Percentiles rank a stretch among this genome's conserved stretches.
These are phyloP conservation scores for Rhizoctonia solani DNA, from an alignment of 1,284 basidiomycete species.

Conservation along the genomic window DNA sequence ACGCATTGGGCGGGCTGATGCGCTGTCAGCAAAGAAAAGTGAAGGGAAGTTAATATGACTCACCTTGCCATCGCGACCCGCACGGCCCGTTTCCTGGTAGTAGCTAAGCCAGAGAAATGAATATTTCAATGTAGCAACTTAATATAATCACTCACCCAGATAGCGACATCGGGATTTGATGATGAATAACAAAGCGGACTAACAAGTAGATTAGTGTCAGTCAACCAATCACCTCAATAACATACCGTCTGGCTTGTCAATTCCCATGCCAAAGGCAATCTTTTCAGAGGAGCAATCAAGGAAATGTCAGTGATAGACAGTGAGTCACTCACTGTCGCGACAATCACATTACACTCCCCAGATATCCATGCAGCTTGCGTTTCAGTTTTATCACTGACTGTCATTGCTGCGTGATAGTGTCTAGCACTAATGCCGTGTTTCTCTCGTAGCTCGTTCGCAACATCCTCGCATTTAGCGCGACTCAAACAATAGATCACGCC, in stretches of 20 bases:
- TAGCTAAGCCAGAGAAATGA: conserved; percentile 51
- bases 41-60: conserved; percentile 42
- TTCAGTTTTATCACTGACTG: conserved; percentile 62
- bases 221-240: conserved; percentile 28
- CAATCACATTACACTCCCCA: conserved; percentile 78
- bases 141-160: conserved; percentile 55
- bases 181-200: conserved; percentile 82
- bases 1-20: conserved; percentile 35
- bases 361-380: conserved; percentile 78
- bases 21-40: not conserved
- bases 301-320: conserved; percentile 17
- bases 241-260: conserved; percentile 83
- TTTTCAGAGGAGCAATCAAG: conserved; percentile 42
- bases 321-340: conserved; percentile 67
- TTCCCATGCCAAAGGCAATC: conserved; percentile 97
- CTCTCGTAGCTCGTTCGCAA: conserved; percentile 68
- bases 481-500: conserved; percentile 89
- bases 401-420: conserved; percentile 88
- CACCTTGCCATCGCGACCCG: conserved; percentile 73
- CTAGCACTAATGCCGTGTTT: conserved; percentile 65
- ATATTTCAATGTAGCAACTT: conserved; percentile 12
- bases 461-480: conserved; percentile 74
- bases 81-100: conserved; percentile 85
- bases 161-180: conserved; percentile 67
- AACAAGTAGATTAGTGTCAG: conserved; percentile 27